phyloP scores from a whole-genome alignment of 1,284 basidiomycete species.

The Ustilago vetiveriae region DNA sequence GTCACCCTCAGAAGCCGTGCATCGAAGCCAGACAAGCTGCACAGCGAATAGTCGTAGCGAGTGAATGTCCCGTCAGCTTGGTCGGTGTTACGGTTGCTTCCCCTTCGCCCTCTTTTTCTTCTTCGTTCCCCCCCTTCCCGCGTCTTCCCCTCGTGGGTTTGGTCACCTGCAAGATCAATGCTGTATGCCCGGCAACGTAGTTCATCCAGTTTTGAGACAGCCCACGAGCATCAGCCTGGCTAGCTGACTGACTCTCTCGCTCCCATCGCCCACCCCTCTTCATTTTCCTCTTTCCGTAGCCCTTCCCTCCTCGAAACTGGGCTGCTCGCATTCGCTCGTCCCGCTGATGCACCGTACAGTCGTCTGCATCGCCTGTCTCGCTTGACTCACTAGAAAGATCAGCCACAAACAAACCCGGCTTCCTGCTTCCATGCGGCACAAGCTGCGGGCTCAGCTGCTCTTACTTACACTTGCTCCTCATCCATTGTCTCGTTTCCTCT shows the following conservation, averaged over 20 bases:
- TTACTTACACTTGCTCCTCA: neutral
- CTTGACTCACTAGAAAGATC: conserved; percentile 8
- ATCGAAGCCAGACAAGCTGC: no score
- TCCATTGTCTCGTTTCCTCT: neutral
- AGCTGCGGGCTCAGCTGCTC: conserved; percentile 10
- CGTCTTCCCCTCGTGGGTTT: no score
- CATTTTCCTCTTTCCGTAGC: neutral
- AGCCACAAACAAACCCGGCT: conserved; percentile 37
- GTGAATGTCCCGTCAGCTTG: no score
- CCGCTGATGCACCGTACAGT: neutral
- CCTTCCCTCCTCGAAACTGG: neutral
- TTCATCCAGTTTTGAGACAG: neutral
- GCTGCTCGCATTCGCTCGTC: neutral
- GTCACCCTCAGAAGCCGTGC: no score
- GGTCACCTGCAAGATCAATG: no score
- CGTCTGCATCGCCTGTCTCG: conserved; percentile 5
- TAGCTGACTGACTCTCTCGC: no score
- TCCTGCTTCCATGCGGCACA: conserved; percentile 34
- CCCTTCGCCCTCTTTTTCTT: no score
- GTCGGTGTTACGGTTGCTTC: no score
- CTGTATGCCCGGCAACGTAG: neutral
- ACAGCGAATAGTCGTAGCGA: no score
- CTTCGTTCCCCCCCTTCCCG: no score
- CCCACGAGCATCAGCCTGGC: neutral
- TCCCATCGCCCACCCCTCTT: neutral